Conservation (phyloP, 2,329 filamentous ascomycete species). For the Zasmidium angulare region DNA sequence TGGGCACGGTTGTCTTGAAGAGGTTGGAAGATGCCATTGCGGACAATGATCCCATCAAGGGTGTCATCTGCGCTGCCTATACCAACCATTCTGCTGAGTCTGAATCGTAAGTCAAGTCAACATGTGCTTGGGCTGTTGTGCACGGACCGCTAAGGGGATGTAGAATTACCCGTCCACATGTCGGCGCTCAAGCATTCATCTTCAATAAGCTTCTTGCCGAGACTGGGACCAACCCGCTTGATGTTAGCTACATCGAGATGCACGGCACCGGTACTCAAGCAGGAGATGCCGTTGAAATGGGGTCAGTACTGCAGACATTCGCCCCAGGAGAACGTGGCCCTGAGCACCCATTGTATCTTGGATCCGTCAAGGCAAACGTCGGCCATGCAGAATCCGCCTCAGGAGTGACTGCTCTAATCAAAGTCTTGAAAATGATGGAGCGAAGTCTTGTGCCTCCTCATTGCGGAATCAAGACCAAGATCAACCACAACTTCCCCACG, state of each 20-base stretch:
- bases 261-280: slow-evolving; percentile 24
- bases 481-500: slow-evolving; percentile 47
- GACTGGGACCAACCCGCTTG: slow-evolving; percentile 14
- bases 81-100: slow-evolving; percentile 19
- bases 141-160: no score
- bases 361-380: slow-evolving; percentile 31
- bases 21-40: slow-evolving; percentile 33
- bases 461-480: slow-evolving; percentile 64
- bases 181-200: slow-evolving; percentile 17
- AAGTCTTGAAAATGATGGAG: slow-evolving; percentile 65
- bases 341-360: slow-evolving; percentile 25
- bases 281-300: slow-evolving; percentile 21
- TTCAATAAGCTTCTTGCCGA: slow-evolving; percentile 11
- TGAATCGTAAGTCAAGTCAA: slow-evolving; percentile 1
- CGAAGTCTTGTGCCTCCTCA: slow-evolving; percentile 65
- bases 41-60: slow-evolving; percentile 34
- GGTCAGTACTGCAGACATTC: slow-evolving; percentile 6
- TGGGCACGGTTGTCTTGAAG: slow-evolving; percentile 32
- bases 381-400: slow-evolving; percentile 32
- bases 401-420: slow-evolving; percentile 58
- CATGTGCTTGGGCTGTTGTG: no score
- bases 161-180: slow-evolving; percentile 18
- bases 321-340: slow-evolving; percentile 8
- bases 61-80: slow-evolving; percentile 10
- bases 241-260: slow-evolving; percentile 19